Base-by-base conservation (phyloP, 768 basidiomycete species). In the Hypsizygus marmoreus region DNA sequence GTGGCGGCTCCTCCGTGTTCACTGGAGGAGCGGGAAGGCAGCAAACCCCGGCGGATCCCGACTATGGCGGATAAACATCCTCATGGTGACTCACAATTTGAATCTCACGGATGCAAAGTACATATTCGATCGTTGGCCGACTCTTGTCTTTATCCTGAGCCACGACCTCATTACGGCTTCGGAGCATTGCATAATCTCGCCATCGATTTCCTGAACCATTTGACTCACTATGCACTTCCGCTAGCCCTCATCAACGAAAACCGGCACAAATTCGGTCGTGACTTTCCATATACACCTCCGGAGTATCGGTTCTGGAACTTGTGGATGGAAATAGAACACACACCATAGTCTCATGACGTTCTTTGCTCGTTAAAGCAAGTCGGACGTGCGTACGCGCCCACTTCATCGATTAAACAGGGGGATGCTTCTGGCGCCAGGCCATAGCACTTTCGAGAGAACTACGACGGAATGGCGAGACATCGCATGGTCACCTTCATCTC, bases 31-130 rank as follows among this genome's bases (percentile, higher is more conserved):
- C 45, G 36, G 45, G 25, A 47, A 38, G 34, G 43, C 47, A 49
- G 34, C n/a, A n/a, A n/a, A n/a, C n/a, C 25, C 40, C 59, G 56
- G 59, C 24, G 25, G 26, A 50, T 53, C 43, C 59, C 57, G 56
- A 30, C 23, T 40, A 32, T 41, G 40, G 39, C 45, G 44, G 35
- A 40, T 43, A 23, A 49, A 36, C 22, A 30, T 54, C 32, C 32
- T 43, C 34, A 24, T 43, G 20, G 24, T n/a, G n/a, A n/a, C n/a
- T n/a, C n/a, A n/a, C n/a, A n/a, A n/a, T n/a, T n/a, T n/a, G n/a
- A n/a, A n/a, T n/a, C n/a, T n/a, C n/a, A n/a, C n/a, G n/a, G n/a
- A n/a, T n/a, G n/a, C n/a, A n/a, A n/a, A n/a, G n/a, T n/a, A n/a
- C n/a, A n/a, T n/a, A n/a, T n/a, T n/a, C n/a, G n/a, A n/a, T n/a